phyloP scores from a whole-genome alignment of 148 eudicot genomes.

The Arbutus unedo region DNA sequence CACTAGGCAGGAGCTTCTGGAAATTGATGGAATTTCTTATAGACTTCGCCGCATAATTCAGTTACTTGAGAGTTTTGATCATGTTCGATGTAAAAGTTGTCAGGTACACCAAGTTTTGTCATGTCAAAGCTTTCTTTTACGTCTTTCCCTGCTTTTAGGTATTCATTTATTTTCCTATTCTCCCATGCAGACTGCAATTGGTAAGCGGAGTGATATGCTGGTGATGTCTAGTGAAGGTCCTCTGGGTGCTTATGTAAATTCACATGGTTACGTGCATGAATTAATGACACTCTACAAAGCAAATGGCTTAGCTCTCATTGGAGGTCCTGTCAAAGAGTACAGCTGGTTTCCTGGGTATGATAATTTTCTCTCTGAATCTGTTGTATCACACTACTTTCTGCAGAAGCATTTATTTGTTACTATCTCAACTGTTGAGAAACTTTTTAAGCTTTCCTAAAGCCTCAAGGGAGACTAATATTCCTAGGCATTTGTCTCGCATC shows the following conservation, averaged over 20 bases:
- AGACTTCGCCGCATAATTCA: conserved; percentile 85
- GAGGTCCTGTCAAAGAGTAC: conserved; percentile 58
- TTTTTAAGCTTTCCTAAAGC: neutral
- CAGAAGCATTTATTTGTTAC: neutral
- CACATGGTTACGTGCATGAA: conserved; percentile 81
- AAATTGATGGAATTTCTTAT: conserved; percentile 84
- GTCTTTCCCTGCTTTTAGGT: neutral
- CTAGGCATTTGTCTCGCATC: neutral
- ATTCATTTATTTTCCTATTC: neutral
- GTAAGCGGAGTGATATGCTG: conserved; percentile 78
- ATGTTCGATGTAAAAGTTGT: conserved; percentile 75
- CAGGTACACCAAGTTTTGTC: conserved; percentile 44
- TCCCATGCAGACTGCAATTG: conserved; percentile 49
- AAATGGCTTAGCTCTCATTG: conserved; percentile 64
- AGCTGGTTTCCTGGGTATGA: conserved; percentile 99
- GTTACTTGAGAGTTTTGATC: conserved; percentile 80
- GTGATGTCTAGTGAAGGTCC: conserved; percentile 96
- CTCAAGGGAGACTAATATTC: neutral
- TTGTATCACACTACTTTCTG: neutral
- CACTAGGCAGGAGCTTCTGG: conserved; percentile 91
- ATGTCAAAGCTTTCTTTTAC: neutral
- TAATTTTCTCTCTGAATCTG: neutral
- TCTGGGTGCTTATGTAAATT: conserved; percentile 87
- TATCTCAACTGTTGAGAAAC: neutral
- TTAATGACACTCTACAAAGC: conserved; percentile 67